Base-by-base conservation (phyloP, 106 monocot species). In the Gastrodia elata region DNA sequence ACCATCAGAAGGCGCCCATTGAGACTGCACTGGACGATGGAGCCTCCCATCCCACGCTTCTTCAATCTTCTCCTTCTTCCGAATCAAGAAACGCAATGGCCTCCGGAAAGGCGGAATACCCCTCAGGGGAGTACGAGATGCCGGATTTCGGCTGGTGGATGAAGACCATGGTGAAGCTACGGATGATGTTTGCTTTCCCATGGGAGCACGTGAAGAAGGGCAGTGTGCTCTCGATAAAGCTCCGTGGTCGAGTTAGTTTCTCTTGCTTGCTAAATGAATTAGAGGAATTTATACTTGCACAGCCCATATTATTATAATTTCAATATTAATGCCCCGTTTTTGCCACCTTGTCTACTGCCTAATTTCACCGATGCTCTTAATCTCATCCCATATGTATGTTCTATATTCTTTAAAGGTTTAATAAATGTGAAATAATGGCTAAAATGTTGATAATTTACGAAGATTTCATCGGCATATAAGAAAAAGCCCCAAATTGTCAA, bases 141-240 rank as follows among this genome's bases (percentile, higher is more conserved):
- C 77, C 81, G 73, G 77, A 91, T 59, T 79, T 86, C 30, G 83
- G 73, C 8, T 76, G 75, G 85, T 90, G 92, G 92, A 79, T 70
- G 70, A 79, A 43, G 8, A 82, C 90, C 52, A 26, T 84, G 28
- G 90, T 98, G 15, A 88, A 83, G 81, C 70, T 91, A 2, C 68
- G 88, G 71, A 84, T 98, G 90, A 81, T 98, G 28, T 42, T 98
- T 30, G 93, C 93, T 8, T 72, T 88, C 18, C 97, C 97, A 15
- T 93, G 97, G 97, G 84, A 93, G 74, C 82, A 93, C 20, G 97
- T 97, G 68, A 77, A 84, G 73, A 93, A 93, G 77, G 90, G 92
- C 6, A 93, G 97, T 37, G 90, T 97, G n/a, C 97, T 97, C 75
- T 76, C 86, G 8, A 86, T 97, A 42, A 91, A 87, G 55, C 88